phyloP scores from a whole-genome alignment of 2,329 filamentous ascomycete species.

The Aspergillus ruber region DNA sequence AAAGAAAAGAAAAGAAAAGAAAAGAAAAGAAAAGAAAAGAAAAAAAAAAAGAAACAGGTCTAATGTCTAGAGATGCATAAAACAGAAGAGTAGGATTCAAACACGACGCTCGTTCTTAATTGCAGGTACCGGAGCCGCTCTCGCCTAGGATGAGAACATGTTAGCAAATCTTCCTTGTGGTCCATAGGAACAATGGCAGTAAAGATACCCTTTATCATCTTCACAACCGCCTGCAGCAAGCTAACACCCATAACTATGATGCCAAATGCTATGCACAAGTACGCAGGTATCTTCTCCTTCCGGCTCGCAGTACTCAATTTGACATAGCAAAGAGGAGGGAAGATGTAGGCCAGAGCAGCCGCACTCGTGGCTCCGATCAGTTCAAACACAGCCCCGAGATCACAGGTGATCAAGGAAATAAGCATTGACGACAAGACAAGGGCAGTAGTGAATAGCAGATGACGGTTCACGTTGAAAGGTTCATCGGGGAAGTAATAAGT shows the following conservation, averaged over 20 bases:
- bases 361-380: slow-evolving; percentile 92
- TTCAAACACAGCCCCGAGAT: slow-evolving; percentile 90
- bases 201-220: slow-evolving; percentile 51
- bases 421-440: slow-evolving; percentile 74
- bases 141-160: slow-evolving; percentile 20
- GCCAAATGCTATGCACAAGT: slow-evolving; percentile 71
- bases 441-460: slow-evolving; percentile 77
- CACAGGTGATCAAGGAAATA: slow-evolving; percentile 79
- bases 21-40: neutral
- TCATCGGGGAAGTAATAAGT: slow-evolving; percentile 70
- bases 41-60: neutral
- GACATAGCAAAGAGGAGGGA: slow-evolving; percentile 91
- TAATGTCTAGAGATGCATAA: neutral
- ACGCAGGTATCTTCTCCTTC: slow-evolving; percentile 65
- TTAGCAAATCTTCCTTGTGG: slow-evolving; percentile 7
- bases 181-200: neutral
- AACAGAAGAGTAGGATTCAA: neutral
- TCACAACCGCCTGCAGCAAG: slow-evolving; percentile 63
- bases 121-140: slow-evolving; percentile 27
- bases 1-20: neutral
- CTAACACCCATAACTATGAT: slow-evolving; percentile 73
- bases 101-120: slow-evolving; percentile 6
- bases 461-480: slow-evolving; percentile 74
- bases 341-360: slow-evolving; percentile 87
- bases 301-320: slow-evolving; percentile 75